Percentiles rank a stretch among this genome's conserved stretches.
Conservation (phyloP, 2,329 filamentous ascomycete species). For the Corinectria fuckeliana region DNA sequence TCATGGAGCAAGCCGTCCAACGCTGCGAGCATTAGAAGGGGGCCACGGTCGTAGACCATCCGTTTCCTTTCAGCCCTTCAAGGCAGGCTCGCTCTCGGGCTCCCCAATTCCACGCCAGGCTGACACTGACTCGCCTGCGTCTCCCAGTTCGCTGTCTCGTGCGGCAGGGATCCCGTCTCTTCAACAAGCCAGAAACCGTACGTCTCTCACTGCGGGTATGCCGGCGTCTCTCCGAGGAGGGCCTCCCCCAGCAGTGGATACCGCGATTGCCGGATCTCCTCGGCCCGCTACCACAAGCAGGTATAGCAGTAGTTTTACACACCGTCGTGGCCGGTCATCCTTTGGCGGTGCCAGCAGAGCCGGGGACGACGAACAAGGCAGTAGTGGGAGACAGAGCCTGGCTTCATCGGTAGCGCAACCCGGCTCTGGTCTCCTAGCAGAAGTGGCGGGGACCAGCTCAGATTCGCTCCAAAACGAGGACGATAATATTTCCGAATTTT, state of each 20-base stretch:
- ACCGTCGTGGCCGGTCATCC: constrained; percentile 79
- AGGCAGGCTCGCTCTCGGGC: constrained; percentile 91
- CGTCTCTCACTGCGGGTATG: constrained; percentile 77
- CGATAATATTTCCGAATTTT: constrained; percentile 90
- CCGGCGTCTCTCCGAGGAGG: constrained; percentile 74
- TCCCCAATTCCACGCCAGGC: constrained; percentile 69
- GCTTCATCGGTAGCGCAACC: constrained; percentile 74
- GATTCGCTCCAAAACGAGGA: constrained; percentile 78
- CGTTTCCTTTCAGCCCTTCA: constrained; percentile 94
- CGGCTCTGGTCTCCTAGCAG: constrained; percentile 80
- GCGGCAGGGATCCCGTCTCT: constrained; percentile 56
- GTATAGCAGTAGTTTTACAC: constrained; percentile 94
- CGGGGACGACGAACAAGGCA: constrained; percentile 74
- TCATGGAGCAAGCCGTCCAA: constrained; percentile 40
- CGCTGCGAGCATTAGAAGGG: constrained; percentile 60
- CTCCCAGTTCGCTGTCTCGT: constrained; percentile 59
- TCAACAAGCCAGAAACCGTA: constrained; percentile 68
- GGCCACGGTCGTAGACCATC: constrained; percentile 73
- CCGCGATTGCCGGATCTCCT: constrained; percentile 76
- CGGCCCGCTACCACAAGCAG: constrained; percentile 78
- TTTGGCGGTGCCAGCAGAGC: constrained; percentile 74
- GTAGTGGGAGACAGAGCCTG: constrained; percentile 80
- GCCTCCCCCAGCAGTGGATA: constrained; percentile 66
- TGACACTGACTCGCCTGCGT: constrained; percentile 60
- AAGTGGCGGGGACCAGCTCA: constrained; percentile 69